Base-by-base conservation (phyloP, 2,329 filamentous ascomycete genomes). In the Onygenales sp. region DNA sequence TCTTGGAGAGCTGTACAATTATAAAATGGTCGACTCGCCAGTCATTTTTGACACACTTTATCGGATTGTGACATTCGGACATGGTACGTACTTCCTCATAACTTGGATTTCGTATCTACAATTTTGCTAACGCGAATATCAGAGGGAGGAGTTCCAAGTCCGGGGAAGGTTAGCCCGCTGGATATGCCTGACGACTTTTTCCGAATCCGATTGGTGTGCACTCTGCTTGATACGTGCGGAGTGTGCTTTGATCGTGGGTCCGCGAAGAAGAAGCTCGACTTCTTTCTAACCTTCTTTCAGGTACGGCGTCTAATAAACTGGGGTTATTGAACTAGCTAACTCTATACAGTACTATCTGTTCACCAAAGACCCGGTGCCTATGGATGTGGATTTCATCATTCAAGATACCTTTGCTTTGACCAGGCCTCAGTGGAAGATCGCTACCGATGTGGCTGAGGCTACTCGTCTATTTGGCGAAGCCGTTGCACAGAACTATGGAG, bases 341-440 rank as follows among this genome's bases (percentile, higher is more conserved):
- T 53, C 46, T 56, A 44, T 48, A n/a, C 59, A 88, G 80, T 97
- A 96, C 69, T 98, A 98, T 70, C 86, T 97, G 60, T 84, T 87
- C 63, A 90, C 88, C 17, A 98, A 98, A 71, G 84, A 92, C 17
- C 79, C 87, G 0, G 72, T 96, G 41, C 93, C 94, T 0, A 94
- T 98, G 89, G 93, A 98, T 60, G 88, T 97, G 46, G 93, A 98
- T 55, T 98, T 98, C 67, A 84, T 96, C 45, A 82, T 98, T 6
- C 91, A 96, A 67, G 93, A 98, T 67, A 91, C 88, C 0, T 97
- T 87, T 70, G 84, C 85, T 31, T 73, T 90, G 36, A 86, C 90
- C 10, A 82, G 93, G 46, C 92, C 93, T 4, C 87, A 96, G 66
- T 98, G 92, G 93, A 94, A 93, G 69, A 75, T 96, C 45, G 84